Evolutionary conservation across 208 protist genomes (phyloP).

Genomic region (Leishmania tropica): DNA sequence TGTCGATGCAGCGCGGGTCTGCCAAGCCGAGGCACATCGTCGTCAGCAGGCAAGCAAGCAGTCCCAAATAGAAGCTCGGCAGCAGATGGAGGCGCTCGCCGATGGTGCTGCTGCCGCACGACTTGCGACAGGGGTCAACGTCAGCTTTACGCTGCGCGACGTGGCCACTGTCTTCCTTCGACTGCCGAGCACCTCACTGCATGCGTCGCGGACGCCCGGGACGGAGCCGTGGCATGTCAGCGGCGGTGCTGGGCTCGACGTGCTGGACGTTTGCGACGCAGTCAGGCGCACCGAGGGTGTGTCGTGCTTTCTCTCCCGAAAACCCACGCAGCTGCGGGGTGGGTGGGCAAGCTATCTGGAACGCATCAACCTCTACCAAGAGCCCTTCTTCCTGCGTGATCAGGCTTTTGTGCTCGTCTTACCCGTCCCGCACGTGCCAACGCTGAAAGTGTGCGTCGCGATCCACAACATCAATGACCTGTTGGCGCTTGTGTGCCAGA

Average conservation of each 20-base stretch:
- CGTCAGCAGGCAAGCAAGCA: conserved; percentile 7
- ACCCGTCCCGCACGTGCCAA: conserved; percentile 59
- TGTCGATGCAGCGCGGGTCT: background rate
- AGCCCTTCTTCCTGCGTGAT: conserved; percentile 65
- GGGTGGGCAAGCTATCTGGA: conserved; percentile 70
- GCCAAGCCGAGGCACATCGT: conserved; percentile 13
- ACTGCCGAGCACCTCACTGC: conserved; percentile 34
- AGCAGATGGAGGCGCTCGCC: conserved; percentile 26
- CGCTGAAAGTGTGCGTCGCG: conserved; percentile 68
- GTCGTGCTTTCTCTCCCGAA: conserved; percentile 66
- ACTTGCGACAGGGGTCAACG: conserved; percentile 52
- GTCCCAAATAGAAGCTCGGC: conserved; percentile 10
- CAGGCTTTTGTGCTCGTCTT: conserved; percentile 65
- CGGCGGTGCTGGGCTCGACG: conserved; percentile 17
- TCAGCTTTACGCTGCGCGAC: conserved; percentile 70
- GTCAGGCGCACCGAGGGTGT: conserved; percentile 45
- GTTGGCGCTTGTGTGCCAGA: conserved; percentile 50
- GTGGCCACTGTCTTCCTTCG: conserved; percentile 59
- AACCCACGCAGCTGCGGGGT: conserved; percentile 34
- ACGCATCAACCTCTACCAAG: conserved; percentile 62
- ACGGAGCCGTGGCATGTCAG: background rate
- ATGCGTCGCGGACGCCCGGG: background rate
- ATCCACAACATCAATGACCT: conserved; percentile 77
- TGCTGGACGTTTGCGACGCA: conserved; percentile 54
- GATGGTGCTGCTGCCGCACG: conserved; percentile 12